Percentiles rank a stretch among this genome's conserved stretches.
These are phyloP conservation scores for Ceraceosorus bombacis DNA, from an alignment of 1,284 basidiomycete species.

Conservation along the genomic window DNA sequence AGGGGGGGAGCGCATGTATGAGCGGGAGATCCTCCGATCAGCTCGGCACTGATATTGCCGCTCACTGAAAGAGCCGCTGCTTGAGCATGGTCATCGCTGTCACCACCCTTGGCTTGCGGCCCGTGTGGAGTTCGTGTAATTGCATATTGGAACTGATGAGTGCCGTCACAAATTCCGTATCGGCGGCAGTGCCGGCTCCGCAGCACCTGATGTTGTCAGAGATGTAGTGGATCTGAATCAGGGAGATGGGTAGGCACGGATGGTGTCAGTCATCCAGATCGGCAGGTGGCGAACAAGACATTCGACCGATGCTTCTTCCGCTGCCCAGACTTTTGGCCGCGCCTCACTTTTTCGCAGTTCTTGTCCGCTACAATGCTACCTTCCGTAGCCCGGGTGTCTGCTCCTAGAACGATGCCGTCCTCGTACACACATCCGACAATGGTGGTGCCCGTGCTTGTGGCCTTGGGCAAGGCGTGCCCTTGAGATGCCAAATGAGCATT, in stretches of 20 bases:
- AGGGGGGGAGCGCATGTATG: background rate
- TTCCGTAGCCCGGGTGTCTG: slow-evolving; percentile 90
- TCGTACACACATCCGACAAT: slow-evolving; percentile 84
- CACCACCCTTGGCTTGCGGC: slow-evolving; percentile 62
- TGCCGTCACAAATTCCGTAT: slow-evolving; percentile 73
- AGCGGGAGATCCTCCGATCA: too few relatives aligned
- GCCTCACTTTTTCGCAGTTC: slow-evolving; percentile 91
- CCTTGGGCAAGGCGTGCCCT: slow-evolving; percentile 52
- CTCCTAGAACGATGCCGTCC: slow-evolving; percentile 88
- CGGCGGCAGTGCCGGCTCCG: slow-evolving; percentile 95
- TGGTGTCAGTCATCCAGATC: background rate
- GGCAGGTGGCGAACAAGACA: background rate
- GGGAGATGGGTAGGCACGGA: too few relatives aligned
- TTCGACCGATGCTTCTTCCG: background rate
- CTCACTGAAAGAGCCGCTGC: slow-evolving; percentile 72
- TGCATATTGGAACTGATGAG: slow-evolving; percentile 46
- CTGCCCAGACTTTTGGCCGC: background rate
- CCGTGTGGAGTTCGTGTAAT: slow-evolving; percentile 44
- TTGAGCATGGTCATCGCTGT: slow-evolving; percentile 98
- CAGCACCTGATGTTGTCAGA: slow-evolving; percentile 73
- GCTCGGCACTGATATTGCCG: slow-evolving; percentile 7
- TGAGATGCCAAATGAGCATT: slow-evolving; percentile 70
- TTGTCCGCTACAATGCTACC: slow-evolving; percentile 96
- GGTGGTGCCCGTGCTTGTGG: slow-evolving; percentile 74
- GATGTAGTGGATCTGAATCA: slow-evolving; percentile 69